phyloP scores from a whole-genome alignment of 1,284 basidiomycete species.

The Gymnopus androsaceus region DNA sequence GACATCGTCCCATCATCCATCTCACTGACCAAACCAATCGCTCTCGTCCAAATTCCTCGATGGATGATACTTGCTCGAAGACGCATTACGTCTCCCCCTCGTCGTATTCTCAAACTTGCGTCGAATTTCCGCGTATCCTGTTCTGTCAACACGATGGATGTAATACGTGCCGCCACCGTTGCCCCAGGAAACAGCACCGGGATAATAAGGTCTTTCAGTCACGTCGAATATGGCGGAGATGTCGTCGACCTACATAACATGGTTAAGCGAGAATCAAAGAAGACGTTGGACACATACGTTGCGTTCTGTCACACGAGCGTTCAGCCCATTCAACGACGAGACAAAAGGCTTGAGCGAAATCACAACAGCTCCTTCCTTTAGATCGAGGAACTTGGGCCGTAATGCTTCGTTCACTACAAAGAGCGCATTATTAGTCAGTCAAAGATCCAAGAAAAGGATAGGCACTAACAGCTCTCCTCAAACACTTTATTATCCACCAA shows the following conservation, averaged over 20 bases:
- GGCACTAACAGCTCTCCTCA: slow-evolving; percentile 59
- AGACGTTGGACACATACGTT: slow-evolving; percentile 52
- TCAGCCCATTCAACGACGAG: slow-evolving; percentile 47
- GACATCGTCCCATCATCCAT: neutral
- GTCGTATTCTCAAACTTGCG: slow-evolving; percentile 49
- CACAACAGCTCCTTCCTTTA: slow-evolving; percentile 79
- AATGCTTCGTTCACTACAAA: slow-evolving; percentile 70
- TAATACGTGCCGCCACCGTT: slow-evolving; percentile 68
- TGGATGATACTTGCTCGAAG: slow-evolving; percentile 1
- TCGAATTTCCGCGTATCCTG: slow-evolving; percentile 61
- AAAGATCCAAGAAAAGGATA: slow-evolving; percentile 10
- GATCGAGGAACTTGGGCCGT: slow-evolving; percentile 71
- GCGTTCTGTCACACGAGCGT: slow-evolving; percentile 67
- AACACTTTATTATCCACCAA: slow-evolving; percentile 83
- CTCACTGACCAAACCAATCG: slow-evolving; percentile 10
- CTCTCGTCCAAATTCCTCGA: slow-evolving; percentile 5
- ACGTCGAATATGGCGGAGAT: slow-evolving; percentile 77
- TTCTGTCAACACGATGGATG: slow-evolving; percentile 71
- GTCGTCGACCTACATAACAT: slow-evolving; percentile 57
- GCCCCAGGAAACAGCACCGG: slow-evolving; percentile 77
- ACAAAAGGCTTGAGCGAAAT: slow-evolving; percentile 76
- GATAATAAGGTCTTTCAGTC: slow-evolving; percentile 61
- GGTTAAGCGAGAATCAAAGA: neutral
- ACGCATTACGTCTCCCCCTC: slow-evolving; percentile 8
- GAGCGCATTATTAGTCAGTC: slow-evolving; percentile 4